Base-by-base conservation (phyloP, 2,329 filamentous ascomycete species). In the Venturia asperata region DNA sequence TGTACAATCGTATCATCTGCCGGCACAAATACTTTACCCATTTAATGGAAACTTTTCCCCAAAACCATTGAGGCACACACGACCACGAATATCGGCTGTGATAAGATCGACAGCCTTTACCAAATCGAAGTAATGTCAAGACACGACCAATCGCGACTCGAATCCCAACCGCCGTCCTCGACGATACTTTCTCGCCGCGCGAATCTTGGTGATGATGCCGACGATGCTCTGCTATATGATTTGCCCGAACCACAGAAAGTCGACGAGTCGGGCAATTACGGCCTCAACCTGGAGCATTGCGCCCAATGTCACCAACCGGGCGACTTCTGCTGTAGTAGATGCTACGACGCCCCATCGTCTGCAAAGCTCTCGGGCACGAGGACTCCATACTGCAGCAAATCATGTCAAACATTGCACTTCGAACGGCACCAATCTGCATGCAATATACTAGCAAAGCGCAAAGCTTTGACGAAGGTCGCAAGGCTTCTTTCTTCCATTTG, bases 381-480 rank as follows among this genome's bases (percentile, higher is more conserved):
- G 17, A 37, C 52, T 11, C 37, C 52, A 10, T 58, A 58, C 21
- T 58, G 52, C 27, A 58, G 52, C 19, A 34, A 15, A 4, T 34
- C 27, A 9, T 58, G 52, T 15, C 52, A 58, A 58, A 21, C 7
- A 2, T n/a, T 34, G 17, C 52, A 58, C 30, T 37, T 34, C 9
- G 27, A 58, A 3, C 21, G 30, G 7, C 52, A 58, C 30, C 27
- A 21, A 11, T 27, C 52, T 37, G 27, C 52, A 37, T 58, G 52
- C 27, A n/a, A 19, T 15, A 58, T 58, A 58, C 52, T 58, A 21
- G 27, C 30, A 37, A 34, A 58, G 30, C 52, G 52, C 52, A 58
- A 58, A 30, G 27, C 52, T 21, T 34, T 58, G 27, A 17, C 15
- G 15, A 58, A 58, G 30, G 30, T 21, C 19, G 52, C 52, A 2